Conservation (phyloP, 2,329 filamentous ascomycete genomes). For the Sporothrix inflata region DNA sequence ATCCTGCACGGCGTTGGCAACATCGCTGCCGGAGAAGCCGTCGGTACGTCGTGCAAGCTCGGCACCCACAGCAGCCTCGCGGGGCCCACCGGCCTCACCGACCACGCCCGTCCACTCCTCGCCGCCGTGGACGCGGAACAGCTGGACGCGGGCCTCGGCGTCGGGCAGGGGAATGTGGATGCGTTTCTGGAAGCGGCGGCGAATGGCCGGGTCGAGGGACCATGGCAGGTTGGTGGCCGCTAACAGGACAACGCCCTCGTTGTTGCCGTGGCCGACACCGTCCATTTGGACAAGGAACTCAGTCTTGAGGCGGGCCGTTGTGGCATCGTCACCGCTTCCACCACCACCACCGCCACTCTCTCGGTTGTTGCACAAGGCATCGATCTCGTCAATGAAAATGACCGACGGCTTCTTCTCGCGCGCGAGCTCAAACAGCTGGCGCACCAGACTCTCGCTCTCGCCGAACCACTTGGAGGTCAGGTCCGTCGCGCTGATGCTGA, state of each 20-base stretch:
- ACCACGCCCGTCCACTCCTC: conserved; percentile 79
- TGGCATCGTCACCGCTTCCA: conserved; percentile 2
- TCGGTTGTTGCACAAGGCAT: conserved; percentile 93
- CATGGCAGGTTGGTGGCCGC: conserved; percentile 92
- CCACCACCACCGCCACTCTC: conserved; percentile 80
- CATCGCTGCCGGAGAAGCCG: conserved; percentile 73
- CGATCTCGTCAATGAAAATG: conserved; percentile 97
- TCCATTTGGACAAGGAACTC: conserved; percentile 99
- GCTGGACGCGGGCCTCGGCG: conserved; percentile 76
- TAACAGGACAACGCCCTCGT: conserved; percentile 82
- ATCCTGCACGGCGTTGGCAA: conserved; percentile 30
- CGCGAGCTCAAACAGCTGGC: conserved; percentile 91
- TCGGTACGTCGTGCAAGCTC: conserved; percentile 80
- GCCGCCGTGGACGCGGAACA: conserved; percentile 83
- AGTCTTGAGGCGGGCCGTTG: conserved; percentile 95
- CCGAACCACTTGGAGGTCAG: conserved; percentile 30
- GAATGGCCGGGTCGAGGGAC: conserved; percentile 90
- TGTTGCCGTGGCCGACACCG: conserved; percentile 76
- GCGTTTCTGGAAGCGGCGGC: conserved; percentile 74
- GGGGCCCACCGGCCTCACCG: conserved; percentile 63
- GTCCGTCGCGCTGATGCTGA: conserved; percentile 36
- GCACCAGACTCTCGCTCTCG: conserved; percentile 53
- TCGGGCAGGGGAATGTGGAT: conserved; percentile 90
- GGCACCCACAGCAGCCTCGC: conserved; percentile 56
- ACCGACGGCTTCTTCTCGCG: conserved; percentile 89